phyloP scores from a whole-genome alignment of 2,329 filamentous ascomycete species.

The Stemphylium beticola region DNA sequence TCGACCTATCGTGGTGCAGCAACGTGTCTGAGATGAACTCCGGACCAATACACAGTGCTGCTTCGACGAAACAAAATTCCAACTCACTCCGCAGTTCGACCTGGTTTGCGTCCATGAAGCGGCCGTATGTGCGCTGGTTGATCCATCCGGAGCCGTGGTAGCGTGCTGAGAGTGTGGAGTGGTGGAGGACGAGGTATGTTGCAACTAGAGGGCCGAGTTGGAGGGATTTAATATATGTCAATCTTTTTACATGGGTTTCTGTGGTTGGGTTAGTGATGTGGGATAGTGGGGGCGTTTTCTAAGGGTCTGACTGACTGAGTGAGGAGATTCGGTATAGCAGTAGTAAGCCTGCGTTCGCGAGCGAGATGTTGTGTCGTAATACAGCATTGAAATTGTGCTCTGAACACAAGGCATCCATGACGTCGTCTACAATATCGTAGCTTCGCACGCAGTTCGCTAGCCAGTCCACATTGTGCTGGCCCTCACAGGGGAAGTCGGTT shows the following conservation, averaged over 20 bases:
- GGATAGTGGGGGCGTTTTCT: too few relatives aligned
- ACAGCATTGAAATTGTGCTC: constrained; percentile 35
- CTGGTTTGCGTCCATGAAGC: constrained; percentile 38
- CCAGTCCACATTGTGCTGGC: constrained; percentile 26
- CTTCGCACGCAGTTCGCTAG: constrained; percentile 33
- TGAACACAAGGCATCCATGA: constrained; percentile 39
- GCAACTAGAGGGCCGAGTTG: constrained; percentile 32
- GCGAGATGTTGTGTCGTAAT: constrained; percentile 30
- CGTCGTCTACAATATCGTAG: constrained; percentile 40
- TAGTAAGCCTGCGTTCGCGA: constrained; percentile 37
- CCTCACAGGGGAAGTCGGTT: constrained; percentile 33
- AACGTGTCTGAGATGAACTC: constrained; percentile 35
- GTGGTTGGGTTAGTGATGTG: constrained; percentile 1
- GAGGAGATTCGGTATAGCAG: constrained; percentile 32
- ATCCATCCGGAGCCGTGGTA: constrained; percentile 42
- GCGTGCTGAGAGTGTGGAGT: constrained; percentile 37
- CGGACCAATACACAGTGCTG: constrained; percentile 29
- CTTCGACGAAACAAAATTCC: constrained; percentile 41
- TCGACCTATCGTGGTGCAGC: constrained; percentile 14
- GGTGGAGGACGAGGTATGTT: constrained; percentile 37
- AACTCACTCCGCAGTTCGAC: constrained; percentile 37
- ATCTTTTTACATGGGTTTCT: constrained; percentile 22
- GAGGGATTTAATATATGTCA: constrained; percentile 32
- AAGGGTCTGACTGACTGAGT: constrained; percentile 18
- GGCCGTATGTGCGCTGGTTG: constrained; percentile 38